Evolutionary conservation across 192 early-diverging fungal genomes (phyloP), one percentile per base, ranked within the genome.

Genomic region (Rhizoclosmatium globosum): DNA sequence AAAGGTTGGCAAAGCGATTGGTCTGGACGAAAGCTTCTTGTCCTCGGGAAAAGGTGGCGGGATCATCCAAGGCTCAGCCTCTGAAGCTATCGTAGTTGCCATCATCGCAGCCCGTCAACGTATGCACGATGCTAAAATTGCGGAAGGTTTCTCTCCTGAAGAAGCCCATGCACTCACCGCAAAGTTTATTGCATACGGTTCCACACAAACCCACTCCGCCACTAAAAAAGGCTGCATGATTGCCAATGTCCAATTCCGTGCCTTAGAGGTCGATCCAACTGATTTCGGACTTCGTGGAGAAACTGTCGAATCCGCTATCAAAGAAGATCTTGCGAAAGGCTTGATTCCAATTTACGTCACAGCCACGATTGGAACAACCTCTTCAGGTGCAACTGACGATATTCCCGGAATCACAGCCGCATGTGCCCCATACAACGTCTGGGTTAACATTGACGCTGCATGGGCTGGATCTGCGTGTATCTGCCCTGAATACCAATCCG

Each of bases 381-480:
- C 86, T 67, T 85, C 84, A 0, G 82, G 85, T 9, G 84, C 90
- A 9, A 81, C 87, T 7, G 92, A 92, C 69, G 84, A 89, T 56
- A 56, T 92, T 39, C 66, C 60, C 2, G 92, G 86, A 21, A 87
- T 92, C 39, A 88, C 82, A 2, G 74, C 84, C 0, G 88, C 85
- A 21, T 80, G 82, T 31, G 45, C 73, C 19, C 57, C 78, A 39
- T 88, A 76, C 50, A 82, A 62, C 15, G 50, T 92, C 43, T 92
- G 91, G 91, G 70, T 86, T 47, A 90, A 92, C 64, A 74, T 92
- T n/a, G 91, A 92, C 70, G 90, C 91, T 3, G 91, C 91, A 2
- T 90, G 89, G 58, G 91, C 91, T 1, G 91, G 91, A 7, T 74
- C 86, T 0, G 89, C 91, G 0, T 78, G 89, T 4, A 70, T 80